Conservation (phyloP, 2,329 filamentous ascomycete species). For the Hypoxylon sp. region DNA sequence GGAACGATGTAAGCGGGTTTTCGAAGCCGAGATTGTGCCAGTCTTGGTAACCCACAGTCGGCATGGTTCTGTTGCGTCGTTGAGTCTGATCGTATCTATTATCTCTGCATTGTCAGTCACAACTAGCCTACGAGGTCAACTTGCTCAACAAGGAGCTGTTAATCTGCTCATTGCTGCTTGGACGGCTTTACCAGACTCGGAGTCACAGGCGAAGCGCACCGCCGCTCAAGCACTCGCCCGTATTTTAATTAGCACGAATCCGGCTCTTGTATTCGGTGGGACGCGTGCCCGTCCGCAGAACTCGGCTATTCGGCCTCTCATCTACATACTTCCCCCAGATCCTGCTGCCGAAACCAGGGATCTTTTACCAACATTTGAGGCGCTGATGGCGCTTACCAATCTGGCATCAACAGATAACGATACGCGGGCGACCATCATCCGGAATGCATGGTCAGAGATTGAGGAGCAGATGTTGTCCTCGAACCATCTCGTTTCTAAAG, state of each 20-base stretch:
- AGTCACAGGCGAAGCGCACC: slow-evolving; percentile 64
- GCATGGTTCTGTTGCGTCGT: slow-evolving; percentile 77
- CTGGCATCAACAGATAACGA: slow-evolving; percentile 84
- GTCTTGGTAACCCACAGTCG: slow-evolving; percentile 83
- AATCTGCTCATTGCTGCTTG: slow-evolving; percentile 83
- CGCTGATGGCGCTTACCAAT: slow-evolving; percentile 92
- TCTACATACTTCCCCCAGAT: slow-evolving; percentile 79
- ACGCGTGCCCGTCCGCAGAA: slow-evolving; percentile 80
- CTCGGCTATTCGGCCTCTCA: slow-evolving; percentile 85
- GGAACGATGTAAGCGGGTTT: slow-evolving; percentile 81
- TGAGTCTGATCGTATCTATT: slow-evolving; percentile 81
- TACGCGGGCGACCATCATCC: slow-evolving; percentile 77
- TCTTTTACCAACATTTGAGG: slow-evolving; percentile 90
- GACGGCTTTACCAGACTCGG: slow-evolving; percentile 70
- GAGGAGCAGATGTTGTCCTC: slow-evolving; percentile 87
- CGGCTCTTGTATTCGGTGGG: slow-evolving; percentile 84
- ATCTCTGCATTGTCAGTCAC: slow-evolving; percentile 82
- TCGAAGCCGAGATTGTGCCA: slow-evolving; percentile 83
- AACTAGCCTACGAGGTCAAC: slow-evolving; percentile 79
- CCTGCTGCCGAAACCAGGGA: slow-evolving; percentile 76
- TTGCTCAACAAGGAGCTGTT: slow-evolving; percentile 94
- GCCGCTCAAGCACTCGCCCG: slow-evolving; percentile 87
- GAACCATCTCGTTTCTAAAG: slow-evolving; percentile 83
- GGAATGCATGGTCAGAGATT: slow-evolving; percentile 79
- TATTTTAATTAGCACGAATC: slow-evolving; percentile 89